Evolutionary conservation across 2,329 filamentous ascomycete species (phyloP), one percentile per base, ranked within the genome.

Genomic region (Aureobasidium pullulans): DNA sequence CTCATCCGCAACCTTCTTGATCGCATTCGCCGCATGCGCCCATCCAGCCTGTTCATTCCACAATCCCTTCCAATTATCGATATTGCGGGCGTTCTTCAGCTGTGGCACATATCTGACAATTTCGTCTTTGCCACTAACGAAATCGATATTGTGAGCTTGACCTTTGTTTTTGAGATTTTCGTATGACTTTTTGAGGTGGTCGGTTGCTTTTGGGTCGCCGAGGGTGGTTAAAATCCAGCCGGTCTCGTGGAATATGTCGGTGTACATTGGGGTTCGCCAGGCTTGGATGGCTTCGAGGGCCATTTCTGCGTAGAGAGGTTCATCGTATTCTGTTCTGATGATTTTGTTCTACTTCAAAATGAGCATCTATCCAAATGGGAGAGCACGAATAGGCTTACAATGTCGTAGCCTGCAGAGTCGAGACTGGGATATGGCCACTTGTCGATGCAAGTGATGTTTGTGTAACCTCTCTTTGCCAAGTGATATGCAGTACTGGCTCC

Each of bases 51-150:
- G 63, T 29, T 68, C 64, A 60, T 77, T 77, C 60, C 73, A 74
- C 63, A 77, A 79, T 11, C 80, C 80, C 63, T 76, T 76, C 80
- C 80, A 82, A 7, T 73, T 72, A 0, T 75, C 71, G 46, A 82
- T 79, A 78, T 15, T 66, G 69, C 23, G 72, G 70, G 61, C 82
- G 81, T n/a, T 77, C 73, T 36, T 76, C 73, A 3, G 73, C 70
- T 0, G 71, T 73, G 10, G 62, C 9, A 64, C 62, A n/a, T 61
- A 59, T 28, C 53, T 54, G 6, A 60, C 53, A 15, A 64, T 62
- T 28, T 62, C 59, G 0, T 60, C 48, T 48, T 75, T 70, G 8
- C 83, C 65, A 6, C 63, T 63, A 4, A 63, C 53, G 23, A 67
- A 67, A n/a, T 62, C 62, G 29, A 64, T 62, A 71, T 19, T 73